A percentile compares a stretch with the other conserved stretches of the same genome.
These are phyloP conservation scores for Penicillium thymicola DNA, from an alignment of 2,329 filamentous ascomycete genomes.

Conservation along the genomic window DNA sequence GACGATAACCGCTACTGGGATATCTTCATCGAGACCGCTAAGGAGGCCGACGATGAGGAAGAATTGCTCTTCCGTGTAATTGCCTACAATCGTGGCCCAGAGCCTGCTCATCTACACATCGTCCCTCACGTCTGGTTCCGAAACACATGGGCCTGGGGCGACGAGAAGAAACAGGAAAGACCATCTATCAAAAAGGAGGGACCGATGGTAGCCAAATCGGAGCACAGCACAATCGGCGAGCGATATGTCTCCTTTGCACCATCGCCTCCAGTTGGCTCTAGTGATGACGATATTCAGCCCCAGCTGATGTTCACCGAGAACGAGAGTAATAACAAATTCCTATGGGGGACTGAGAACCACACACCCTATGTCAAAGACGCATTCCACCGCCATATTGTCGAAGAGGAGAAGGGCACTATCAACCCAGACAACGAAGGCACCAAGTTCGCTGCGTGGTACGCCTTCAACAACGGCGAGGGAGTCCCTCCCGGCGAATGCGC, in stretches of 20 bases:
- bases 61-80: slow-evolving; percentile 92
- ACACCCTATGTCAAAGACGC: slow-evolving; percentile 90
- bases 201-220: slow-evolving; percentile 69
- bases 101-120: slow-evolving; percentile 87
- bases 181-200: slow-evolving; percentile 68
- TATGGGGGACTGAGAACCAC: slow-evolving; percentile 77
- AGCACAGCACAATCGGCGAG: slow-evolving; percentile 75
- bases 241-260: slow-evolving; percentile 82
- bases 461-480: slow-evolving; percentile 84
- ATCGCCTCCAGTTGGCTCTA: slow-evolving; percentile 77
- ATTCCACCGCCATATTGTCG: slow-evolving; percentile 83
- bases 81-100: slow-evolving; percentile 90
- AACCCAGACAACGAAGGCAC: slow-evolving; percentile 80
- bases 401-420: slow-evolving; percentile 73
- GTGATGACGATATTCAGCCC: slow-evolving; percentile 79
- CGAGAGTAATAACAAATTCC: slow-evolving; percentile 76
- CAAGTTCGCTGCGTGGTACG: slow-evolving; percentile 87
- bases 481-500: slow-evolving; percentile 89
- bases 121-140: slow-evolving; percentile 95
- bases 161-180: slow-evolving; percentile 71
- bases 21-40: slow-evolving; percentile 93
- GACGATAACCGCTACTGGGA: slow-evolving; percentile 93
- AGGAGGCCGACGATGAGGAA: slow-evolving; percentile 87
- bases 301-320: slow-evolving; percentile 91
- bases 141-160: slow-evolving; percentile 95